Evolutionary conservation across 1,284 basidiomycete genomes (phyloP).

Genomic region (Vanrija sp.): DNA sequence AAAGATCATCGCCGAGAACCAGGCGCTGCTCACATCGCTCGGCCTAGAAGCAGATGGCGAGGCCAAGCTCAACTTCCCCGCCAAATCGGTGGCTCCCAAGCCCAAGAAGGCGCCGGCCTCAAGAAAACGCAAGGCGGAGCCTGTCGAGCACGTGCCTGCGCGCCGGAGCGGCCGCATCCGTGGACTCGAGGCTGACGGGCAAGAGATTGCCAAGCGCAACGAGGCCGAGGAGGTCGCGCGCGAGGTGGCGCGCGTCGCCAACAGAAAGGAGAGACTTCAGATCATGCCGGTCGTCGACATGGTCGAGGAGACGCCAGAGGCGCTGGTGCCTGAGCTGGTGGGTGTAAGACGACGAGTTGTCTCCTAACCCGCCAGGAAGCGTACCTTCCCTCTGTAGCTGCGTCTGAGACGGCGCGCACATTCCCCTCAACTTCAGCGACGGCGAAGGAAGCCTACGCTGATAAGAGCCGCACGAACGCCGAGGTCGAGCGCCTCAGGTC

Average conservation of each 20-base stretch:
- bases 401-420: neutral
- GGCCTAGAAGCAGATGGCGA: conserved; percentile 40
- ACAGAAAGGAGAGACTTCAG: conserved; percentile 32
- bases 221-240: conserved; percentile 34
- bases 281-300: conserved; percentile 36
- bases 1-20: conserved; percentile 49
- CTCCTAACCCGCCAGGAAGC: neutral
- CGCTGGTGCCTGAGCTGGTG: conserved; percentile 17
- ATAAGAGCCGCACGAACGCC: conserved; percentile 15
- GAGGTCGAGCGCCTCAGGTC: conserved; percentile 31
- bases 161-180: conserved; percentile 36
- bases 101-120: conserved; percentile 8
- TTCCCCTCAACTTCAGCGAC: conserved; percentile 4
- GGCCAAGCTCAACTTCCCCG: conserved; percentile 21
- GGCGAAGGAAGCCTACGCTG: conserved; percentile 23
- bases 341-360: too few relatives aligned
- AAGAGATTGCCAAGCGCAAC: conserved; percentile 25
- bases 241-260: conserved; percentile 32
- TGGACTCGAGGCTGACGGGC: conserved; percentile 39
- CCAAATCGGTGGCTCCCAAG: conserved; percentile 3
- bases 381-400: neutral
- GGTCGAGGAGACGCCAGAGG: conserved; percentile 30
- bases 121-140: conserved; percentile 3
- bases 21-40: conserved; percentile 45
- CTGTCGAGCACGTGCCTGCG: conserved; percentile 29